These are phyloP conservation scores for Fraxinus dipetala DNA, from an alignment of 305 asterid species.

Conservation along the genomic window DNA sequence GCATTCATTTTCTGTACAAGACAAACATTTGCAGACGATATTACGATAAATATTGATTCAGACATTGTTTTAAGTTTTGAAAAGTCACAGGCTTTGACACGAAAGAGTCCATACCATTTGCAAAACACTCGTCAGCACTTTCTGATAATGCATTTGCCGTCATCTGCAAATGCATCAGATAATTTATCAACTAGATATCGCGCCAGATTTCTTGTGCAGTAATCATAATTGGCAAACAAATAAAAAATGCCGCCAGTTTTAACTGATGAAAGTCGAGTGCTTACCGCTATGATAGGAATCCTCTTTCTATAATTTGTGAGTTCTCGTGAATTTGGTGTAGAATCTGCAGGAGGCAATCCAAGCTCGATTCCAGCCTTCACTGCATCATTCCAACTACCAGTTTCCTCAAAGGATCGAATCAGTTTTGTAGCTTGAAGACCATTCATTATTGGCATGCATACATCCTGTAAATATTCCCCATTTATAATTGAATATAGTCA, in stretches of 20 bases:
- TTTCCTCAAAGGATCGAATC: constrained; percentile 79
- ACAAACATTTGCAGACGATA: constrained; percentile 40
- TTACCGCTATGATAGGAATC: constrained; percentile 76
- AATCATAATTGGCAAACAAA: background rate
- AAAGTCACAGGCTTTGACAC: constrained; percentile 79
- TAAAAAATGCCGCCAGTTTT: background rate
- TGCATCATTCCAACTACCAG: constrained; percentile 85
- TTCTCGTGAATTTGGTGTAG: constrained; percentile 23
- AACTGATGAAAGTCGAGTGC: constrained; percentile 10
- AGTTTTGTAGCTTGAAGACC: constrained; percentile 82
- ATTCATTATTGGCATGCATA: constrained; percentile 93
- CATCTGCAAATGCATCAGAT: constrained; percentile 51
- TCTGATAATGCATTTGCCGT: constrained; percentile 84
- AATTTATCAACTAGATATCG: background rate
- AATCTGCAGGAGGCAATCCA: constrained; percentile 36
- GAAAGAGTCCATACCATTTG: constrained; percentile 93
- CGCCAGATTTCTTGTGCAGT: background rate
- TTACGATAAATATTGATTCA: constrained; percentile 49
- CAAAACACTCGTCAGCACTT: constrained; percentile 83
- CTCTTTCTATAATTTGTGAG: constrained; percentile 35
- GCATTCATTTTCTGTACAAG: constrained; percentile 49
- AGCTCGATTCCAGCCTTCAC: constrained; percentile 62
- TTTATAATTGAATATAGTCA: background rate
- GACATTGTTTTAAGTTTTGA: constrained; percentile 69
- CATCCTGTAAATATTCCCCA: constrained; percentile 51